Percentiles rank a stretch among this genome's conserved stretches.
phyloP scores from a whole-genome alignment of 2,329 filamentous ascomycete genomes.

The Fusarium marasasianum region DNA sequence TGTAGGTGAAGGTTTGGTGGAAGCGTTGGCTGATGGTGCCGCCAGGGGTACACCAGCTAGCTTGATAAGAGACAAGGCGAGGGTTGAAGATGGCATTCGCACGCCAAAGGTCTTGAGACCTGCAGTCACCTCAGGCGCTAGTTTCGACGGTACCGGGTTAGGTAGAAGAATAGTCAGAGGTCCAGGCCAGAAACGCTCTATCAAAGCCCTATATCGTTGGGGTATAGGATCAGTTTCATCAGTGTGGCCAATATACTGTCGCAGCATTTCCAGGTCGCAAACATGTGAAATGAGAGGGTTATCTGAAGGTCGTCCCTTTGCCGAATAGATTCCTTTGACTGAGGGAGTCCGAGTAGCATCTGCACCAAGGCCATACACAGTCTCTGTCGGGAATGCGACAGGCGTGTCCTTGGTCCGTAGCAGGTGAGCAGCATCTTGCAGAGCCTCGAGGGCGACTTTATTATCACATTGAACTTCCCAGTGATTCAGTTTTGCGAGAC shows the following conservation, averaged over 20 bases:
- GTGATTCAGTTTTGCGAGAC: constrained; percentile 49
- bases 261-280: constrained; percentile 80
- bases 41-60: constrained; percentile 82
- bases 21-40: constrained; percentile 93
- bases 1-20: constrained; percentile 91
- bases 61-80: constrained; percentile 89
- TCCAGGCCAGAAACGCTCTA: constrained; percentile 91
- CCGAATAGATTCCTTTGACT: constrained; percentile 90
- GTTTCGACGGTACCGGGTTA: constrained; percentile 71
- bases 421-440: constrained; percentile 72
- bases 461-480: constrained; percentile 53
- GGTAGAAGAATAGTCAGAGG: constrained; percentile 91
- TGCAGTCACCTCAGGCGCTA: constrained; percentile 93
- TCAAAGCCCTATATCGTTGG: constrained; percentile 78
- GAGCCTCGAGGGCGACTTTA: constrained; percentile 48
- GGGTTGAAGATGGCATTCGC: constrained; percentile 84
- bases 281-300: constrained; percentile 97
- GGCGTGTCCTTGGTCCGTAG: constrained; percentile 75
- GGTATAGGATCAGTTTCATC: constrained; percentile 63
- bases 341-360: constrained; percentile 88
- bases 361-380: constrained; percentile 95
- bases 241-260: constrained; percentile 63
- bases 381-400: constrained; percentile 96
- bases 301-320: constrained; percentile 90
- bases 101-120: constrained; percentile 86